Conservation (phyloP, 306 rosid species). For the Rosa persica region DNA sequence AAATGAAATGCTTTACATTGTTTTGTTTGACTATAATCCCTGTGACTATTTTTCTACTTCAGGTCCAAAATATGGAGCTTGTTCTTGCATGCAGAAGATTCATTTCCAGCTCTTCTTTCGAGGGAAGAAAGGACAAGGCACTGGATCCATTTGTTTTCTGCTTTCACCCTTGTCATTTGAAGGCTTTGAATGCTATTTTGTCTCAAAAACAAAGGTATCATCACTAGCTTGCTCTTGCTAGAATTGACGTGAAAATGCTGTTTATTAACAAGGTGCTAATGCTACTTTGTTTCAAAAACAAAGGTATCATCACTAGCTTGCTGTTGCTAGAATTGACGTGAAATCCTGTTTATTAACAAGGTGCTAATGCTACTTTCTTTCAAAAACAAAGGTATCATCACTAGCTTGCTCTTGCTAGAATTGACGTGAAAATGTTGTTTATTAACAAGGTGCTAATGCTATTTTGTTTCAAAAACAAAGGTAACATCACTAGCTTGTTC, state of each 20-base stretch:
- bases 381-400: slow-evolving; percentile 78
- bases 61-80: slow-evolving; percentile 79
- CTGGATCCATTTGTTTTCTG: slow-evolving; percentile 83
- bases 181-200: slow-evolving; percentile 64
- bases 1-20: slow-evolving; percentile 20
- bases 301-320: slow-evolving; percentile 53
- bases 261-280: background rate
- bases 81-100: slow-evolving; percentile 56
- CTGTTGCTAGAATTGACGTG: slow-evolving; percentile 6
- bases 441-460: slow-evolving; percentile 19
- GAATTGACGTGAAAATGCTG: slow-evolving; percentile 6
- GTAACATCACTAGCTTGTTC: slow-evolving; percentile 40
- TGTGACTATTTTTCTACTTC: slow-evolving; percentile 18
- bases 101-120: slow-evolving; percentile 64
- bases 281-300: slow-evolving; percentile 66
- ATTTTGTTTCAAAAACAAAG: slow-evolving; percentile 80
- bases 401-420: slow-evolving; percentile 10
- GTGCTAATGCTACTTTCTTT: slow-evolving; percentile 47
- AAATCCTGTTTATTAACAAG: background rate
- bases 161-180: slow-evolving; percentile 59
- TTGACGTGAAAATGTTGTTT: background rate
- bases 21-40: slow-evolving; percentile 17
- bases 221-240: slow-evolving; percentile 12
- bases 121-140: slow-evolving; percentile 73
- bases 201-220: slow-evolving; percentile 79